Evolutionary conservation across 2,329 filamentous ascomycete species (phyloP), one percentile per base, ranked within the genome.

Genomic region (Penicillium italicum): DNA sequence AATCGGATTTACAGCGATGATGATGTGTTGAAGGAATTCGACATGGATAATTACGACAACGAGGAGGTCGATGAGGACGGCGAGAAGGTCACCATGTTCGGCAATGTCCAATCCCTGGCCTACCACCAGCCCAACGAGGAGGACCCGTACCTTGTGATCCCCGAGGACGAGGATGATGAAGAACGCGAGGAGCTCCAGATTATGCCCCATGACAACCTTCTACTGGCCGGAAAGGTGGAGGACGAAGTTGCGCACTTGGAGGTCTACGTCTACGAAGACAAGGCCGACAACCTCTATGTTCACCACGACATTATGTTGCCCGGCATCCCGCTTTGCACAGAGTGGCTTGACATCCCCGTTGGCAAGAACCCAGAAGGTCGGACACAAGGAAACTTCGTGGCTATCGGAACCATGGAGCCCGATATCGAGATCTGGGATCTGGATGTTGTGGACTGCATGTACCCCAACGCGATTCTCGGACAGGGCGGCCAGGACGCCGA

Each of bases 261-360:
- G 74, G 89, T 97, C 20, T 97, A 97, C 69, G 91, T 99, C 28
- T 99, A 97, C 76, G 94, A 99, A 74, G 94, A 97, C 66, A 85
- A 85, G 59, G 89, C 87, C 42, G 94, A 97, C 76, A 99, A 99
- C 72, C 86, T 99, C 58, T 99, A 99, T 74, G 93, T 99, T 24
- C 94, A 99, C 78, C 94, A 99, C 82, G 94, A 99, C 75, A 96
- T 99, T 67, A 97, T 99, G 93, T 83, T 99, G 53, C 94, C 94
- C 31, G 93, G 93, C 24, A 96, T 99, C 69, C 94, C 94, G 11
- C 85, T 99, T 7, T 94, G 91, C 69, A 83, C 97, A 38, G 94
- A 99, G 78, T 99, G 94, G 94, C 77, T 99, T 42, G 90, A 97
- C 72, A 82, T 96, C 53, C 88, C 91, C n/a, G 91, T 96, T 34